Percentiles rank a stretch among this genome's conserved stretches.
Evolutionary conservation across 495 filamentous ascomycete species (phyloP).

Genomic region (Trichodelitschia bisporula): DNA sequence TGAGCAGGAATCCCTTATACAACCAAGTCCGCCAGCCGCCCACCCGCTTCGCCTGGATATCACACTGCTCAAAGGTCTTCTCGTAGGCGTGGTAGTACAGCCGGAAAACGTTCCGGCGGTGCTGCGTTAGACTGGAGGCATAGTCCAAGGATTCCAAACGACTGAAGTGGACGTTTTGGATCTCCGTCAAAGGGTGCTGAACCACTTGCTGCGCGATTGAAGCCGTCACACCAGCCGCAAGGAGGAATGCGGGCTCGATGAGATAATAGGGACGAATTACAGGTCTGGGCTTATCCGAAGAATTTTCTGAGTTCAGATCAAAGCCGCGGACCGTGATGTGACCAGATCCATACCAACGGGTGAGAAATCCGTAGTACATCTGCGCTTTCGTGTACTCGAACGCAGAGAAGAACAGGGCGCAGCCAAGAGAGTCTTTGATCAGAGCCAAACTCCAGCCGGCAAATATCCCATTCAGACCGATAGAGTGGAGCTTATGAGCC

Average conservation of each 20-base stretch:
- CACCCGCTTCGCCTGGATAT: slow-evolving; percentile 30
- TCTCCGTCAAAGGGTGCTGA: slow-evolving; percentile 49
- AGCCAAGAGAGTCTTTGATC: slow-evolving; percentile 58
- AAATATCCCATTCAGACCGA: slow-evolving; percentile 59
- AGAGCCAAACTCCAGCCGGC: slow-evolving; percentile 61
- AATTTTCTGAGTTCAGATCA: slow-evolving; percentile 7
- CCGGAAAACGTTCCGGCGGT: slow-evolving; percentile 11
- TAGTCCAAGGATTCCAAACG: slow-evolving; percentile 56
- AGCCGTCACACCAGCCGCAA: slow-evolving; percentile 52
- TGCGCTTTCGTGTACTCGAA: slow-evolving; percentile 82
- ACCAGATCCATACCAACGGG: slow-evolving; percentile 50
- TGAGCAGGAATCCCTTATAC: slow-evolving; percentile 50
- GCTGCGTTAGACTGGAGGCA: not conserved
- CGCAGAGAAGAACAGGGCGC: slow-evolving; percentile 58
- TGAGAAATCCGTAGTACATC: slow-evolving; percentile 56
- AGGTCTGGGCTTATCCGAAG: not conserved
- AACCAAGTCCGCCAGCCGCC: slow-evolving; percentile 49
- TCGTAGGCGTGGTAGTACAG: slow-evolving; percentile 54
- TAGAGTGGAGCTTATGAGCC: slow-evolving; percentile 44
- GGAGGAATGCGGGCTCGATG: slow-evolving; percentile 58
- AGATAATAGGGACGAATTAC: slow-evolving; percentile 65
- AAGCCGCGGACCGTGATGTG: slow-evolving; percentile 19
- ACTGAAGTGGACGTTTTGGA: slow-evolving; percentile 59
- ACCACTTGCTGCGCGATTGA: slow-evolving; percentile 52
- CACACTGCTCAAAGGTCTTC: slow-evolving; percentile 47